A percentile compares a stretch with the other conserved stretches of the same genome.
phyloP scores from a whole-genome alignment of 257 asterid genomes.

The Ocimum tenuiflorum region DNA sequence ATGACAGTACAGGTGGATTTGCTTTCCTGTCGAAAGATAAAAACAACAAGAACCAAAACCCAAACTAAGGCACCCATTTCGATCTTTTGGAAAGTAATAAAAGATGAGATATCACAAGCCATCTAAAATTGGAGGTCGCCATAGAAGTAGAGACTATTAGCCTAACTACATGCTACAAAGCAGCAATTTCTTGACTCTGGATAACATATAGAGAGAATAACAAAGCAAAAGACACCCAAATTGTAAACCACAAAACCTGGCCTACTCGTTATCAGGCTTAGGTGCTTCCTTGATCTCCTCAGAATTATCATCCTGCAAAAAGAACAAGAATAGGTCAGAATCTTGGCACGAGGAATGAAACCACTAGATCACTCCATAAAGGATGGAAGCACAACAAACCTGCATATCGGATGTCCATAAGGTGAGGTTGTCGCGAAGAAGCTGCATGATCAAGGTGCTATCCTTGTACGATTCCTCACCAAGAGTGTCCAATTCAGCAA shows the following conservation, averaged over 20 bases:
- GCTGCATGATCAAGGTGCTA: slow-evolving; percentile 95
- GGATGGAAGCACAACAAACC: slow-evolving; percentile 43
- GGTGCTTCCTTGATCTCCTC: slow-evolving; percentile 85
- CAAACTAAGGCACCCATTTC: slow-evolving; percentile 13
- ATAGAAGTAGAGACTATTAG: not conserved
- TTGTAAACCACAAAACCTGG: slow-evolving; percentile 13
- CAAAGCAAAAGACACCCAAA: not conserved
- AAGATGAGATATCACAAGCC: slow-evolving; percentile 19
- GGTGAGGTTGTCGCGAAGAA: slow-evolving; percentile 87
- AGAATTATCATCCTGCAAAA: slow-evolving; percentile 60
- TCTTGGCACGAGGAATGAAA: not conserved
- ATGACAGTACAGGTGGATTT: slow-evolving; percentile 4
- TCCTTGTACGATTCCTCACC: slow-evolving; percentile 96
- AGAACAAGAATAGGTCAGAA: not conserved
- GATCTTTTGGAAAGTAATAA: slow-evolving; percentile 17
- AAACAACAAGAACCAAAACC: slow-evolving; percentile 6
- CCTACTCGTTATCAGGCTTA: slow-evolving; percentile 66
- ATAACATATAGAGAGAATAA: no score
- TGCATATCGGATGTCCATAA: slow-evolving; percentile 94
- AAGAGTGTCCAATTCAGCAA: slow-evolving; percentile 83
- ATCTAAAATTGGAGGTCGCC: slow-evolving; percentile 22
- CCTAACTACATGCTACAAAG: slow-evolving; percentile 28
- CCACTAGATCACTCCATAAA: not conserved
- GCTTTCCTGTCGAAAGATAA: not conserved
- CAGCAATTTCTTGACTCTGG: slow-evolving; percentile 22